Evolutionary conservation across 176 grass and related monocot species (phyloP).

Genomic region (Leersia perrieri): DNA sequence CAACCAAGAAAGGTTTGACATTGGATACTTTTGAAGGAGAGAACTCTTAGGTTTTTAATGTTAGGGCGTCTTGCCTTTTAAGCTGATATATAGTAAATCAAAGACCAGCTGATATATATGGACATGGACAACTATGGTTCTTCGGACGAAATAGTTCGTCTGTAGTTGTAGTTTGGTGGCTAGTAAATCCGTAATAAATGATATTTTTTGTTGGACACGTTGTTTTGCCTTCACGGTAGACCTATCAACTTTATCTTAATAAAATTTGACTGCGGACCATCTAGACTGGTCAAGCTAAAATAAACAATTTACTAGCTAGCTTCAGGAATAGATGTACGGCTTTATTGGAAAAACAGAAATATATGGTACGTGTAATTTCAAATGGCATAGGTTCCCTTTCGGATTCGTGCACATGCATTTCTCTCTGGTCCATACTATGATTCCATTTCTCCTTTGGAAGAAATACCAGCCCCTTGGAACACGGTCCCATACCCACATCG

Average conservation of each 20-base stretch:
- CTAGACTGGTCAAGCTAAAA: not conserved
- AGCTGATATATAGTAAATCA: not conserved
- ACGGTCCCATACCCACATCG: not conserved
- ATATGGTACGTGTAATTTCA: not conserved
- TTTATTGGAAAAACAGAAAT: not conserved
- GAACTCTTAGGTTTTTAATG: too few relatives aligned
- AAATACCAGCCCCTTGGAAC: not conserved
- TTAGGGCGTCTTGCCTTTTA: too few relatives aligned
- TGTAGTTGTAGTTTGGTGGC: not conserved
- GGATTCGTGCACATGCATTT: not conserved
- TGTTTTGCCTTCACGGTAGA: too few relatives aligned
- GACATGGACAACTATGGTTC: not conserved
- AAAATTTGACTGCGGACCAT: not conserved
- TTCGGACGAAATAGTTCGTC: not conserved
- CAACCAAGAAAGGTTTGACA: not conserved
- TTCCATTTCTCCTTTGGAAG: not conserved
- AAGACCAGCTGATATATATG: not conserved
- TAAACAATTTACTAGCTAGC: not conserved
- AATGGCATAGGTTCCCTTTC: not conserved
- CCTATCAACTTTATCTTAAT: not conserved
- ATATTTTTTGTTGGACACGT: too few relatives aligned
- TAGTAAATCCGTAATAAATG: too few relatives aligned
- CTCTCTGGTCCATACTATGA: not conserved
- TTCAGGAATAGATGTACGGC: not conserved
- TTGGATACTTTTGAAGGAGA: too few relatives aligned